These are phyloP conservation scores for Massariosphaeria phaeospora DNA, from an alignment of 495 filamentous ascomycete species.

Conservation along the genomic window DNA sequence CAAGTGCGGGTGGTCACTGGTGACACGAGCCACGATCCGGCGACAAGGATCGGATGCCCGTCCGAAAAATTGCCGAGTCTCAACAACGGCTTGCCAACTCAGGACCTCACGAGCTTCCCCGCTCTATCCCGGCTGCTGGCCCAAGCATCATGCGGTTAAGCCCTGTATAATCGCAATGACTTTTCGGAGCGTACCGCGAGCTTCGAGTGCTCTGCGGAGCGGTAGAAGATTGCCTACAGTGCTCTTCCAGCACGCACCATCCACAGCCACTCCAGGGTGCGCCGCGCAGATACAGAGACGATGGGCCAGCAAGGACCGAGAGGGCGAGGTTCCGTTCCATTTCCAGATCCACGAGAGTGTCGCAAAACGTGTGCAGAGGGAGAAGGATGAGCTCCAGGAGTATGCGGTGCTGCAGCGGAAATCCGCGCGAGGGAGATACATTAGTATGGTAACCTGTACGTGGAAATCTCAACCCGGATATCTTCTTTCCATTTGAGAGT, in stretches of 20 bases:
- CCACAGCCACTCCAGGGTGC: background rate
- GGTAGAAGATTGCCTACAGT: background rate
- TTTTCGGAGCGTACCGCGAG: conserved; percentile 10
- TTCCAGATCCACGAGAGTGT: conserved; percentile 87
- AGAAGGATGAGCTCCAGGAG: conserved; percentile 64
- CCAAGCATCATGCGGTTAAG: background rate
- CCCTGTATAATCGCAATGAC: conserved; percentile 2
- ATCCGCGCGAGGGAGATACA: conserved; percentile 51
- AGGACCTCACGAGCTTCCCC: background rate
- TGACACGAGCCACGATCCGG: background rate
- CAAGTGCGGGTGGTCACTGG: too few species aligned
- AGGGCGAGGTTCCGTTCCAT: conserved; percentile 55
- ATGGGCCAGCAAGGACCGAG: conserved; percentile 11
- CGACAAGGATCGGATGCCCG: background rate
- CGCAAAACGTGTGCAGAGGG: conserved; percentile 64
- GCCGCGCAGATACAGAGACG: background rate
- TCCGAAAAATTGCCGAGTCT: conserved; percentile 5
- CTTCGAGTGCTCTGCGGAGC: conserved; percentile 10
- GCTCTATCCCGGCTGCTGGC: background rate
- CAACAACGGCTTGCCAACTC: background rate
- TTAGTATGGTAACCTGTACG: conserved; percentile 62
- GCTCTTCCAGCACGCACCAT: background rate
- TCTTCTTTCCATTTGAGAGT: background rate
- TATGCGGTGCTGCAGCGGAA: conserved; percentile 55
- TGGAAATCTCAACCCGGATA: background rate